Percentiles rank a stretch among this genome's conserved stretches.
These are phyloP conservation scores for Xylaria sp. DNA, from an alignment of 495 filamentous ascomycete genomes.

Conservation along the genomic window DNA sequence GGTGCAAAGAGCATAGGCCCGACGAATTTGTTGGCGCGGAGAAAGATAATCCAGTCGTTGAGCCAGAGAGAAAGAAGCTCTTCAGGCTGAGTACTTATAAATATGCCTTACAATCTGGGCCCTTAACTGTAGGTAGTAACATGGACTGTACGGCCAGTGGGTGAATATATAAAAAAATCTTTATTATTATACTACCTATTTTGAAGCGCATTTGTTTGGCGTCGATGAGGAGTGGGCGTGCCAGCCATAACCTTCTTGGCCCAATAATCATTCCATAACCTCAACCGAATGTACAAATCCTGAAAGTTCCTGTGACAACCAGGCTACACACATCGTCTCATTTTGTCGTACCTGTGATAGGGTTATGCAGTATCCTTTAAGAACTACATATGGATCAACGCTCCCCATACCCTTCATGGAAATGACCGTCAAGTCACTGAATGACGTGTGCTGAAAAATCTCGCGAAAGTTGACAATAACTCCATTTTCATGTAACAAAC, in stretches of 20 bases:
- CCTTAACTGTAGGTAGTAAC: background rate
- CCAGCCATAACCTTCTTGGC: slow-evolving; percentile 10
- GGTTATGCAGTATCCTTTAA: slow-evolving; percentile 11
- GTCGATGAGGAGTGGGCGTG: slow-evolving; percentile 17
- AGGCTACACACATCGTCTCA: background rate
- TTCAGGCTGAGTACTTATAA: background rate
- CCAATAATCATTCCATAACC: slow-evolving; percentile 5
- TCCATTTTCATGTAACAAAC: slow-evolving; percentile 36
- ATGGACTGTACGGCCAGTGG: slow-evolving; percentile 15
- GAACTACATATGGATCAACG: background rate
- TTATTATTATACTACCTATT: slow-evolving; percentile 37
- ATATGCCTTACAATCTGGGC: too few relatives aligned
- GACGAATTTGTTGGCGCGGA: background rate
- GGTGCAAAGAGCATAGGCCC: background rate
- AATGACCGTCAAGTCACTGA: slow-evolving; percentile 3
- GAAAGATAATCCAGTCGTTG: slow-evolving; percentile 1
- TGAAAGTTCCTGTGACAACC: slow-evolving; percentile 18
- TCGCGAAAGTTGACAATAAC: slow-evolving; percentile 30
- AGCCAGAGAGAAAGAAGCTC: background rate
- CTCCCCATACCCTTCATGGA: background rate
- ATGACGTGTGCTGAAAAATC: background rate
- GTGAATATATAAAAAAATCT: slow-evolving; percentile 16
- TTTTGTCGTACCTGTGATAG: slow-evolving; percentile 17
- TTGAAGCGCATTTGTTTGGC: slow-evolving; percentile 25
- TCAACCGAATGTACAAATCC: slow-evolving; percentile 23